Evolutionary conservation across 1,284 basidiomycete genomes (phyloP).

Genomic region (Sporisorium sorghi): DNA sequence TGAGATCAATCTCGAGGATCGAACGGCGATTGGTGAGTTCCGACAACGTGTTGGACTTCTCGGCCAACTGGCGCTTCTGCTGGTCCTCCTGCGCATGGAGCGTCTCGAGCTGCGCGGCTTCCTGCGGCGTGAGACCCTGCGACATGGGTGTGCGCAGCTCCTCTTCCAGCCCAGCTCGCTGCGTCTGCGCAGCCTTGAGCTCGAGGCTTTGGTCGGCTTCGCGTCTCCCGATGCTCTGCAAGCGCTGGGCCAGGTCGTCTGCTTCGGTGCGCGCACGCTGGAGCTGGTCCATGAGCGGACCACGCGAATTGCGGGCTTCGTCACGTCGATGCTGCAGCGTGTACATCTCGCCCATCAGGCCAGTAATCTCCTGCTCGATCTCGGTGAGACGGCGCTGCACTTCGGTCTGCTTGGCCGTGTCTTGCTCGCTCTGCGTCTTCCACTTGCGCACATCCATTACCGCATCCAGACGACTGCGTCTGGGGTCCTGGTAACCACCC

Average conservation of each 20-base stretch:
- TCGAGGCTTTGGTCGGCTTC: slow-evolving; percentile 81
- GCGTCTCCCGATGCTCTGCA: slow-evolving; percentile 77
- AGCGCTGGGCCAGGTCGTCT: slow-evolving; percentile 77
- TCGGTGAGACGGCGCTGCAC: slow-evolving; percentile 78
- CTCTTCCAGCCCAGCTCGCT: slow-evolving; percentile 76
- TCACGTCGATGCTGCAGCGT: slow-evolving; percentile 78
- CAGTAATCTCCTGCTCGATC: slow-evolving; percentile 89
- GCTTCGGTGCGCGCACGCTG: slow-evolving; percentile 77
- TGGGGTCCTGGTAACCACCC: slow-evolving; percentile 93
- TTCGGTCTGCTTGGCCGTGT: slow-evolving; percentile 77
- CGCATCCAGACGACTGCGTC: slow-evolving; percentile 87
- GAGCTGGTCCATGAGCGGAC: slow-evolving; percentile 77
- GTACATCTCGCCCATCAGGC: slow-evolving; percentile 80
- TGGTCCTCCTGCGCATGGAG: slow-evolving; percentile 83
- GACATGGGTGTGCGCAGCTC: slow-evolving; percentile 84
- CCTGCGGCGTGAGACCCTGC: slow-evolving; percentile 79
- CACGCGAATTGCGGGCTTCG: slow-evolving; percentile 78
- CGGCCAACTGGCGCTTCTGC: slow-evolving; percentile 78
- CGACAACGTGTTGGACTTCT: slow-evolving; percentile 78
- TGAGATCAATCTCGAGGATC: slow-evolving; percentile 89
- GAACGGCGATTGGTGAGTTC: slow-evolving; percentile 85
- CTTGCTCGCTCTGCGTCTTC: slow-evolving; percentile 79
- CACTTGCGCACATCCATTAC: slow-evolving; percentile 83
- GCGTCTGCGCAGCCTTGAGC: slow-evolving; percentile 74
- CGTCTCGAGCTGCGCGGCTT: slow-evolving; percentile 77